These are phyloP conservation scores for Sporodiniella umbellata DNA, from an alignment of 371 early-diverging fungal species.

Conservation along the genomic window DNA sequence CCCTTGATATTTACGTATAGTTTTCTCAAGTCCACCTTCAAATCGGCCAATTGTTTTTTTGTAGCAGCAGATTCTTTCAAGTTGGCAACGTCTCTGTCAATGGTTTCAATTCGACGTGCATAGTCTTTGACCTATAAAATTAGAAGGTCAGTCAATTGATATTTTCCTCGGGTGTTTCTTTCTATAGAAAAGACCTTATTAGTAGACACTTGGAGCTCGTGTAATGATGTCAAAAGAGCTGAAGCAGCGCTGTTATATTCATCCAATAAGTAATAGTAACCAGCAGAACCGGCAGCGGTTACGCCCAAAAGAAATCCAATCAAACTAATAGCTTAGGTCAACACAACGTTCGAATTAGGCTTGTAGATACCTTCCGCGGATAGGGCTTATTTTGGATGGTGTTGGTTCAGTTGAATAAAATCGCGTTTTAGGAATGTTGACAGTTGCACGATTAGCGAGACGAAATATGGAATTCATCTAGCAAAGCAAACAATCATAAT, in stretches of 20 bases:
- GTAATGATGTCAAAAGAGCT: constrained; percentile 67
- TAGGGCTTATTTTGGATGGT: constrained; percentile 20
- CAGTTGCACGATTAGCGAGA: constrained; percentile 14
- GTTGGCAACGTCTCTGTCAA: constrained; percentile 62
- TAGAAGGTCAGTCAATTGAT: too few species aligned
- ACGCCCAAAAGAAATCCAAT: constrained; percentile 81
- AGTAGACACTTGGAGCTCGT: constrained; percentile 75
- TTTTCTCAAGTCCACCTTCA: constrained; percentile 64
- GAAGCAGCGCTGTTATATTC: constrained; percentile 76
- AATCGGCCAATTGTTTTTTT: constrained; percentile 62
- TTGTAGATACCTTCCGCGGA: constrained; percentile 37
- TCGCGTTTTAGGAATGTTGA: constrained; percentile 5
- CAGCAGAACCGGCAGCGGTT: constrained; percentile 70
- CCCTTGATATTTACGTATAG: constrained; percentile 43
- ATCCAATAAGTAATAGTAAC: constrained; percentile 77
- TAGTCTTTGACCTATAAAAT: constrained; percentile 46
- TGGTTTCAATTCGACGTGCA: constrained; percentile 71
- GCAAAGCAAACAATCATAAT: too few species aligned
- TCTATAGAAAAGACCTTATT: constrained; percentile 51
- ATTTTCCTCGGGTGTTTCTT: too few species aligned
- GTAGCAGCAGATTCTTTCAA: constrained; percentile 61
- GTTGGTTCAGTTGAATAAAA: constrained; percentile 11
- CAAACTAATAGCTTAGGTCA: too few species aligned
- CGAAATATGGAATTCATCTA: constrained; percentile 32
- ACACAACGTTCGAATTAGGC: too few species aligned